Conservation (phyloP, 352 stramenopile genomes). For the Pythium guiyangense region DNA sequence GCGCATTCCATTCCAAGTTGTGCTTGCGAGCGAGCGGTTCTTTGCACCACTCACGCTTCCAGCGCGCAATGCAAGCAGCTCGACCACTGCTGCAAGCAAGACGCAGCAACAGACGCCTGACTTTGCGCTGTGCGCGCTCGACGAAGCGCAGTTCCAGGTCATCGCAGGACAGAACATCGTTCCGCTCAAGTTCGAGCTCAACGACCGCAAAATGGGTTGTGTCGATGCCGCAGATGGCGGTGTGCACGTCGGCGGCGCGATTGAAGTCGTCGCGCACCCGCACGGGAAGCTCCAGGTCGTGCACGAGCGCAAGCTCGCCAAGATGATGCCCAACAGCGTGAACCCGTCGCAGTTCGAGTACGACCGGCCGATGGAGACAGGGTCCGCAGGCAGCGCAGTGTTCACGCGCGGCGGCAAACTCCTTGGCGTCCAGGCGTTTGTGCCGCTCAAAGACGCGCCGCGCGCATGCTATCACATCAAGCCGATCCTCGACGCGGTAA, state of each 20-base stretch:
- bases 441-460: slow-evolving; percentile 27
- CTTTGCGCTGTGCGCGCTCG: slow-evolving; percentile 52
- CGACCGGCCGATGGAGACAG: slow-evolving; percentile 36
- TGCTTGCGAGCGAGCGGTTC: slow-evolving; percentile 43
- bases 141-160: slow-evolving; percentile 45
- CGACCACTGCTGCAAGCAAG: slow-evolving; percentile 6
- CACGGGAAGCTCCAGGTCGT: slow-evolving; percentile 55
- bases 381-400: slow-evolving; percentile 30
- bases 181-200: slow-evolving; percentile 42
- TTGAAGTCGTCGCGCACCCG: slow-evolving; percentile 60
- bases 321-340: slow-evolving; percentile 48
- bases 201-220: slow-evolving; percentile 58
- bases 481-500: slow-evolving; percentile 38
- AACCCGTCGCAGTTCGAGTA: slow-evolving; percentile 44
- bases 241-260: slow-evolving; percentile 14
- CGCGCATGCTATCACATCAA: slow-evolving; percentile 46
- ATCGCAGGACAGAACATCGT: slow-evolving; percentile 37
- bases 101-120: slow-evolving; percentile 13
- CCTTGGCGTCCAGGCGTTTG: slow-evolving; percentile 43
- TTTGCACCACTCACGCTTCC: slow-evolving; percentile 33
- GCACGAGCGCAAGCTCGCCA: slow-evolving; percentile 25
- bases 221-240: slow-evolving; percentile 8
- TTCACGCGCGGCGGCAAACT: slow-evolving; percentile 61
- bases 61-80: background rate
- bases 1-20: slow-evolving; percentile 37